These are phyloP conservation scores for Penicillium thymicola DNA, from an alignment of 2,329 filamentous ascomycete species.

Conservation along the genomic window DNA sequence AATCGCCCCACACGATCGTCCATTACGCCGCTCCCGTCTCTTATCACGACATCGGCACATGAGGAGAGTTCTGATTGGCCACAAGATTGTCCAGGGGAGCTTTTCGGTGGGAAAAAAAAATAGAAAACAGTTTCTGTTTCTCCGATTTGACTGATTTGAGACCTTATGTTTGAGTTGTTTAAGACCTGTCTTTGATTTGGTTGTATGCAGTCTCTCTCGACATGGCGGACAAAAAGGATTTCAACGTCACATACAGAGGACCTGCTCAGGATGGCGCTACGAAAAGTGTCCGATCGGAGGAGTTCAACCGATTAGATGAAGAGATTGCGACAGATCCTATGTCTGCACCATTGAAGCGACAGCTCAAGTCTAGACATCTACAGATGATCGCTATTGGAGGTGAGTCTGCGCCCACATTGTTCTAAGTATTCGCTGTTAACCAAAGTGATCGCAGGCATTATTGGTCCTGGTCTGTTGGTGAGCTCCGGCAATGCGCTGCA, in stretches of 20 bases:
- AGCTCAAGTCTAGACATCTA: slow-evolving; percentile 56
- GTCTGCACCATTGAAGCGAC: slow-evolving; percentile 39
- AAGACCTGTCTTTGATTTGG: neutral
- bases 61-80: neutral
- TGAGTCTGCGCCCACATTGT: slow-evolving; percentile 53
- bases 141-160: neutral
- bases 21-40: slow-evolving; percentile 3
- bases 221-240: slow-evolving; percentile 8
- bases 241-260: slow-evolving; percentile 4
- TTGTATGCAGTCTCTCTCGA: neutral
- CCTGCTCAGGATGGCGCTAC: slow-evolving; percentile 2
- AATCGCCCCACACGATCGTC: neutral
- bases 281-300: slow-evolving; percentile 2
- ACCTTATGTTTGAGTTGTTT: too few relatives aligned
- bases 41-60: slow-evolving; percentile 30
- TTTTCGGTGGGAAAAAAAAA: neutral
- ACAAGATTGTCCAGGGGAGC: neutral
- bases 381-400: slow-evolving; percentile 60
- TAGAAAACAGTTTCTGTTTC: neutral
- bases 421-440: neutral
- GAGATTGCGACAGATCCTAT: slow-evolving; percentile 15
- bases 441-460: slow-evolving; percentile 43
- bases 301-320: neutral
- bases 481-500: slow-evolving; percentile 67
- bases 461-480: slow-evolving; percentile 68